Percentiles rank a stretch among this genome's conserved stretches.
phyloP scores from a whole-genome alignment of 1,139 yeast genomes.

The Magnusiomyces suaveolens region DNA sequence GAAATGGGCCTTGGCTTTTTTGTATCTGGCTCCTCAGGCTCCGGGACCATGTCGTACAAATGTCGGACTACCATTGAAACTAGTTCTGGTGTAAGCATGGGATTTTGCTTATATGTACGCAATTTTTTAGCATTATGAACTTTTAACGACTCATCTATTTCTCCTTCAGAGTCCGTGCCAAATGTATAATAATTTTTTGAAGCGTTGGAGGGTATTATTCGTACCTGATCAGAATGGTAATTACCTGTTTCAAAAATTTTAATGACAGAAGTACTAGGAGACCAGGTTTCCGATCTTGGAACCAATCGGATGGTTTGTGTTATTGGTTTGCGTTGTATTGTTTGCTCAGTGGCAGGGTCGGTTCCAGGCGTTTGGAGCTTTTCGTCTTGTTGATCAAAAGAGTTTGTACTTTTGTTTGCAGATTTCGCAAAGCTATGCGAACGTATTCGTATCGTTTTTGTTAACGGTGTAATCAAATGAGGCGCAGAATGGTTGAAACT shows the following conservation, averaged over 20 bases:
- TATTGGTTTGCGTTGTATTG: not conserved
- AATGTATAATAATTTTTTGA: no score
- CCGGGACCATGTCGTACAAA: conserved; percentile 42
- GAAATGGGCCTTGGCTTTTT: conserved; percentile 59
- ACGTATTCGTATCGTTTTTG: no score
- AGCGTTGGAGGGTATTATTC: not conserved
- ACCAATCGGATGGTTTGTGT: not conserved
- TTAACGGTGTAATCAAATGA: no score
- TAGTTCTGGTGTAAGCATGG: conserved; percentile 55
- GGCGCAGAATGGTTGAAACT: no score
- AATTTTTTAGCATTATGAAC: no score
- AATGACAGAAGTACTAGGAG: no score
- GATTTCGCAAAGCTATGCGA: no score
- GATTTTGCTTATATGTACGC: not conserved
- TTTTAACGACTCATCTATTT: no score
- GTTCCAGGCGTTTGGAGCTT: not conserved
- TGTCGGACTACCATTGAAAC: conserved; percentile 49
- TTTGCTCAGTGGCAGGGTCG: not conserved
- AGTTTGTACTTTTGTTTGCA: no score
- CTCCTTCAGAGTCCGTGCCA: not conserved
- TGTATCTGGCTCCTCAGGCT: conserved; percentile 54
- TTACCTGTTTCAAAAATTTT: not conserved
- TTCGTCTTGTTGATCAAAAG: no score
- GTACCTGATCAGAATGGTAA: not conserved
- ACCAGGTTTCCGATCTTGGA: no score